phyloP scores from a whole-genome alignment of 257 asterid genomes.

The Plantago major region DNA sequence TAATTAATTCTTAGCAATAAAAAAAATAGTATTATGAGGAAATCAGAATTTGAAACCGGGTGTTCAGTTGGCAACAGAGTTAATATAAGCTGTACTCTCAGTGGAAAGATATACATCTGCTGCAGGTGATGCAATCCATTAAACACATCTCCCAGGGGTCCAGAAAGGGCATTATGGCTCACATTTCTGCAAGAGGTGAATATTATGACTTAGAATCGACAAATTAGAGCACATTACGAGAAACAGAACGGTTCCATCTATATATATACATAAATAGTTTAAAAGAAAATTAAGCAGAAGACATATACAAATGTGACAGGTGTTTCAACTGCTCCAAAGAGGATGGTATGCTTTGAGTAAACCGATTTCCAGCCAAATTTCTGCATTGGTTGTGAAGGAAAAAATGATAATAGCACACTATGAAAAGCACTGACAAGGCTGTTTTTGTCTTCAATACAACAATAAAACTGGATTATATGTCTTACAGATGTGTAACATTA shows the following conservation, averaged over 20 bases:
- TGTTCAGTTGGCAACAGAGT: background rate
- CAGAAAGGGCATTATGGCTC: slow-evolving; percentile 70
- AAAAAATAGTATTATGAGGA: background rate
- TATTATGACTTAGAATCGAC: slow-evolving; percentile 9
- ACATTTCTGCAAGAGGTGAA: slow-evolving; percentile 51
- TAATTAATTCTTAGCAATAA: background rate
- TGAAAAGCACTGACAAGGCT: slow-evolving; percentile 5
- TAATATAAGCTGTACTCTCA: too few relatives aligned
- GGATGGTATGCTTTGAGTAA: slow-evolving; percentile 59
- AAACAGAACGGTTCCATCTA: background rate
- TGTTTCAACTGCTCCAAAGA: slow-evolving; percentile 54
- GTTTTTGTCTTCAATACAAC: background rate
- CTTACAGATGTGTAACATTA: slow-evolving; percentile 74
- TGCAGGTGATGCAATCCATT: slow-evolving; percentile 54
- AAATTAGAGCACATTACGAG: slow-evolving; percentile 4
- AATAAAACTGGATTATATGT: slow-evolving; percentile 15
- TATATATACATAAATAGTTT: slow-evolving; percentile 9
- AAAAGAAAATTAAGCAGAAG: slow-evolving; percentile 1
- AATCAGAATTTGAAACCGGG: background rate
- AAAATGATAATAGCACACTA: background rate
- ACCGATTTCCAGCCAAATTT: slow-evolving; percentile 68
- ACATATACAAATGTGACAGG: slow-evolving; percentile 71
- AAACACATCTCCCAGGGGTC: slow-evolving; percentile 68
- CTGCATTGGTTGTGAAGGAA: slow-evolving; percentile 34
- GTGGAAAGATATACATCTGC: slow-evolving; percentile 45